These are phyloP conservation scores for Chlamydomonas eustigma DNA, from an alignment of 139 green algal genomes.

Conservation along the genomic window DNA sequence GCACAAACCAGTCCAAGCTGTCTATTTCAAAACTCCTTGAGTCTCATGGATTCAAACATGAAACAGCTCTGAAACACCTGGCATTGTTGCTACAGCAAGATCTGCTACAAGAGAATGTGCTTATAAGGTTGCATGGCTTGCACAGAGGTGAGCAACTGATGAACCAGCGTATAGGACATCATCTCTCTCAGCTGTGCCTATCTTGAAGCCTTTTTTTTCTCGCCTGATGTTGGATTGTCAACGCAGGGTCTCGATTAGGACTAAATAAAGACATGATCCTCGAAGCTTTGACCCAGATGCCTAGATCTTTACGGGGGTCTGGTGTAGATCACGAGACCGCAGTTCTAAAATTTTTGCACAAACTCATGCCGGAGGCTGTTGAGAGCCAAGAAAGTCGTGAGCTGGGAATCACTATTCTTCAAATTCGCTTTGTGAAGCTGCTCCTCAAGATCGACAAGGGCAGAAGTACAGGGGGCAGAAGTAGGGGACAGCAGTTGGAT, in stretches of 20 bases:
- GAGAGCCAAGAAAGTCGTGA: not conserved
- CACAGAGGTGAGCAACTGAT: not conserved
- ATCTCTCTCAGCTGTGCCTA: not conserved
- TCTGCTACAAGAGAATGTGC: not conserved
- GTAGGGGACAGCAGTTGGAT: not conserved
- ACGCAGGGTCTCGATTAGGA: not conserved
- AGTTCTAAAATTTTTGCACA: not conserved
- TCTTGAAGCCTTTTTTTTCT: not conserved
- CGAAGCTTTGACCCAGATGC: not conserved
- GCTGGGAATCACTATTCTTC: not conserved
- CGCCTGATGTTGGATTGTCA: no score
- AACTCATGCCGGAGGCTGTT: not conserved
- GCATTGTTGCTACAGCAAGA: not conserved
- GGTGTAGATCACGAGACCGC: not conserved
- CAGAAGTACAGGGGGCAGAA: not conserved
- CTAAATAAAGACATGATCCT: not conserved
- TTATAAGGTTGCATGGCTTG: not conserved
- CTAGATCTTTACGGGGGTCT: not conserved
- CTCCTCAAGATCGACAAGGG: not conserved
- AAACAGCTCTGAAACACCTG: not conserved
- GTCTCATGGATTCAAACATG: not conserved
- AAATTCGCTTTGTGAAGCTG: not conserved
- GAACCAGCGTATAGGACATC: no score
- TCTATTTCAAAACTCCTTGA: not conserved
- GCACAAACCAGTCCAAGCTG: no score